Base-by-base conservation (phyloP, 1,284 basidiomycete genomes). In the Neolentinus lepideus region DNA sequence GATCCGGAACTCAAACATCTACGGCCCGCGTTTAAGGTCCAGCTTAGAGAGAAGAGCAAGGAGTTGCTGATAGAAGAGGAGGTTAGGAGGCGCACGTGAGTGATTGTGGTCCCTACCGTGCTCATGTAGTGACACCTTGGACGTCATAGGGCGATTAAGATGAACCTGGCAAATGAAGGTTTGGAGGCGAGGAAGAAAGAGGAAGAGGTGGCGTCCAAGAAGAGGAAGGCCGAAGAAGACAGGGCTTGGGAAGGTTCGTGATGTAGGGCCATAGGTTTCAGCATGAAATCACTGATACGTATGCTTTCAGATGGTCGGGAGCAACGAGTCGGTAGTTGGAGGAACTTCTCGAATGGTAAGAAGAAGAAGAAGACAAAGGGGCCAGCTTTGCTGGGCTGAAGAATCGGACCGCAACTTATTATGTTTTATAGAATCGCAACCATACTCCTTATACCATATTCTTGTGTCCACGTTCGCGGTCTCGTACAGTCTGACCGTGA, bases 121-220 rank as follows among this genome's bases (percentile, higher is more conserved):
- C 24, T 14, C 57, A 52, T 50, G 33, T 54, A 54, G 29, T 56
- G 16, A 54, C 50, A 51, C 6, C 11, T 53, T 16, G 21, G 55
- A 26, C 9, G 53, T 24, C 53, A n/a, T 58, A 91, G 89, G 64
- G 88, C 89, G 1, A 71, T 91, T 61, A 92, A 92, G 73, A 84
- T 91, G 84, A 91, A 91, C 64, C 70, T 92, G 51, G 90, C 90
- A 2, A 92, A 92, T 62, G 90, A 92, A 69, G 90, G 89, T 12
- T 71, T 90, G 2, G 89, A 92, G 66, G 90, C 90, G 9, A 78
- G 82, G 61, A 89, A 86, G 75, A 92, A 92, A 67, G 89, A 92
- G 56, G 89, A 90, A 56, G 89, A 92, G 62, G 75, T 86, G n/a
- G 69, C 74, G 19, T 62, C 79, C 16, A 85, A 70, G 73, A 92